Conservation (phyloP, 2,329 filamentous ascomycete species). For the Hymenoscyphus albidus region DNA sequence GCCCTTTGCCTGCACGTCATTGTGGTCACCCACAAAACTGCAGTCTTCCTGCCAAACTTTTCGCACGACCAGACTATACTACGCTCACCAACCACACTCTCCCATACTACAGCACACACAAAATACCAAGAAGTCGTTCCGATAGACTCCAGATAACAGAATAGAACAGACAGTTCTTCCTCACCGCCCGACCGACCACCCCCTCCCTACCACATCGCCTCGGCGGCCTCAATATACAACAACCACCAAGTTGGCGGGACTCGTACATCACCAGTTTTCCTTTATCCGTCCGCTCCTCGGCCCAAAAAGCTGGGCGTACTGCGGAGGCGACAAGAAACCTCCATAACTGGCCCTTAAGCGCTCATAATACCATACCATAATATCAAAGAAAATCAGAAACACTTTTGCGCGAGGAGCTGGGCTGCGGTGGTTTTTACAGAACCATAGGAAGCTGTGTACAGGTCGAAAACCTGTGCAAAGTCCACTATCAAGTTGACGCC, state of each 20-base stretch:
- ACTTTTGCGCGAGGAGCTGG: constrained; percentile 21
- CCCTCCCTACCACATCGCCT: constrained; percentile 25
- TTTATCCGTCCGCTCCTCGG: constrained; percentile 86
- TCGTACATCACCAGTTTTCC: constrained; percentile 66
- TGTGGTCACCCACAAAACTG: constrained; percentile 5
- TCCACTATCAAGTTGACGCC: constrained; percentile 47
- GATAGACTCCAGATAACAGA: neutral
- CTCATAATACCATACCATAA: constrained; percentile 14
- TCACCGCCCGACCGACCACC: constrained; percentile 3
- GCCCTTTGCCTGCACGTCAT: constrained; percentile 6
- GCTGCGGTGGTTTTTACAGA: constrained; percentile 15
- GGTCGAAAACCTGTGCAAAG: constrained; percentile 35
- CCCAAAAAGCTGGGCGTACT: constrained; percentile 89
- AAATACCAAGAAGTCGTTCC: constrained; percentile 6
- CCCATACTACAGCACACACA: neutral
- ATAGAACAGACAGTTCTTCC: constrained; percentile 3
- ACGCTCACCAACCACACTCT: constrained; percentile 5
- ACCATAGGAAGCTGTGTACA: constrained; percentile 32
- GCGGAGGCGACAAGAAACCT: constrained; percentile 94
- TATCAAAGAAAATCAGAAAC: constrained; percentile 10
- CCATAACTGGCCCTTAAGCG: constrained; percentile 69
- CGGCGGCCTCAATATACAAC: constrained; percentile 29
- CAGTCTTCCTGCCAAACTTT: constrained; percentile 1
- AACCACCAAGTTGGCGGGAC: constrained; percentile 92
- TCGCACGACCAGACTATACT: neutral